These are phyloP conservation scores for Nemania abortiva DNA, from an alignment of 2,329 filamentous ascomycete genomes.

Conservation along the genomic window DNA sequence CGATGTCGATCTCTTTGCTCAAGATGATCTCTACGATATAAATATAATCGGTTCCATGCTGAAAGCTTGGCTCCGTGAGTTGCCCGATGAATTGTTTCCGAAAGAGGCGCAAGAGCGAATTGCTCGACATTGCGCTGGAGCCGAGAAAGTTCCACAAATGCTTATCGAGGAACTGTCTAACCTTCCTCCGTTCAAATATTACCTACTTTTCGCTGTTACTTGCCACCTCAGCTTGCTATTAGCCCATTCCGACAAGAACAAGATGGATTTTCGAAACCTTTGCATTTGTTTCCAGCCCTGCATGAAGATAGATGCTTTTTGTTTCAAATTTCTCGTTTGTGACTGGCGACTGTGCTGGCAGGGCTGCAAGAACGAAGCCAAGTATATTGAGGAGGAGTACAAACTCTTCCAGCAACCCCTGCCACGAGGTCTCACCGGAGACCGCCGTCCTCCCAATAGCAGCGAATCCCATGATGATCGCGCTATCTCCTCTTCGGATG, in stretches of 20 bases:
- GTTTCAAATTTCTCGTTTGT: conserved; percentile 94
- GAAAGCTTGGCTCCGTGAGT: conserved; percentile 93
- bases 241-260: conserved; percentile 94
- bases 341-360: conserved; percentile 98
- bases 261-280: conserved; percentile 96
- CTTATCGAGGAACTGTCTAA: conserved; percentile 93
- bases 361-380: conserved; percentile 90
- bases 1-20: conserved; percentile 91
- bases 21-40: conserved; percentile 91
- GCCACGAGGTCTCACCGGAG: conserved; percentile 59
- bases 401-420: conserved; percentile 69
- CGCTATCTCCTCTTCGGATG: conserved; percentile 74
- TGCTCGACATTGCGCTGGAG: conserved; percentile 80
- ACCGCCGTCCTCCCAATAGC: conserved; percentile 40
- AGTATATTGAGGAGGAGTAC: conserved; percentile 79
- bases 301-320: conserved; percentile 95
- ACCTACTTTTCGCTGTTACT: conserved; percentile 95
- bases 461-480: conserved; percentile 62
- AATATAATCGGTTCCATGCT: conserved; percentile 97
- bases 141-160: conserved; percentile 83
- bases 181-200: conserved; percentile 97
- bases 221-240: conserved; percentile 93
- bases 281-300: conserved; percentile 98
- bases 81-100: conserved; percentile 95
- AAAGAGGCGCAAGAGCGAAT: conserved; percentile 85